Percentiles rank a stretch among this genome's conserved stretches.
These are phyloP conservation scores for Populus nigra DNA, from an alignment of 345 rosid genomes.

Conservation along the genomic window DNA sequence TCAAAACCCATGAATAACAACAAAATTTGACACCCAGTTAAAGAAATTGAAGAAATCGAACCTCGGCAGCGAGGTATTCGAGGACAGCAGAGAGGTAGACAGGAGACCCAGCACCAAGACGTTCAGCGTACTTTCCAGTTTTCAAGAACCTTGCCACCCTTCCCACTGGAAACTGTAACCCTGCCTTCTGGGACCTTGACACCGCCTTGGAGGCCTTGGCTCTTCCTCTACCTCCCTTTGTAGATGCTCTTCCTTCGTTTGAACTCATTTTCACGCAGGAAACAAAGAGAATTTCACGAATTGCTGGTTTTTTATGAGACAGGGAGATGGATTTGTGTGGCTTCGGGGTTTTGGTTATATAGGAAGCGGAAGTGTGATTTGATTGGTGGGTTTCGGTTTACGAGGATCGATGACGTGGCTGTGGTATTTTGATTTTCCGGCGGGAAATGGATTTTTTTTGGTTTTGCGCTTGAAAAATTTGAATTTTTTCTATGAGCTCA, in stretches of 20 bases:
- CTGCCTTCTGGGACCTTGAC: conserved; percentile 60
- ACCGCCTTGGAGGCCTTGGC: conserved; percentile 64
- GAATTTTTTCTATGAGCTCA: not conserved
- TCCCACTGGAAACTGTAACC: conserved; percentile 69
- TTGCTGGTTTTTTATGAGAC: too few relatives aligned
- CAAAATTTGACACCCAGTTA: not conserved
- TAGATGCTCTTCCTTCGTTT: conserved; percentile 12
- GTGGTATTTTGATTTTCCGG: conserved; percentile 11
- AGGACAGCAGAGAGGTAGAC: conserved; percentile 81
- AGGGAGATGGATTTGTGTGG: not conserved
- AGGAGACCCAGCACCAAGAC: conserved; percentile 70
- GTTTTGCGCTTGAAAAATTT: not conserved
- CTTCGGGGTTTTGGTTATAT: conserved; percentile 20
- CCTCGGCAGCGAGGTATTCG: conserved; percentile 83
- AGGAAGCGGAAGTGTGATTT: not conserved
- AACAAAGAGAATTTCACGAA: not conserved
- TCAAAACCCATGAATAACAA: not conserved
- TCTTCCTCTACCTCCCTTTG: conserved; percentile 69
- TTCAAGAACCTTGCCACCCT: conserved; percentile 68
- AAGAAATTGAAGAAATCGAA: not conserved
- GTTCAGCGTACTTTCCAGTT: conserved; percentile 67
- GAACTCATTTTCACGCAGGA: conserved; percentile 44
- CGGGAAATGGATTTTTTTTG: conserved; percentile 26
- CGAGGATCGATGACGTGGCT: conserved; percentile 53
- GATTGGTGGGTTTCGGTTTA: conserved; percentile 25